Base-by-base conservation (phyloP, 768 basidiomycete species). In the Cyclocybe cylindracea region DNA sequence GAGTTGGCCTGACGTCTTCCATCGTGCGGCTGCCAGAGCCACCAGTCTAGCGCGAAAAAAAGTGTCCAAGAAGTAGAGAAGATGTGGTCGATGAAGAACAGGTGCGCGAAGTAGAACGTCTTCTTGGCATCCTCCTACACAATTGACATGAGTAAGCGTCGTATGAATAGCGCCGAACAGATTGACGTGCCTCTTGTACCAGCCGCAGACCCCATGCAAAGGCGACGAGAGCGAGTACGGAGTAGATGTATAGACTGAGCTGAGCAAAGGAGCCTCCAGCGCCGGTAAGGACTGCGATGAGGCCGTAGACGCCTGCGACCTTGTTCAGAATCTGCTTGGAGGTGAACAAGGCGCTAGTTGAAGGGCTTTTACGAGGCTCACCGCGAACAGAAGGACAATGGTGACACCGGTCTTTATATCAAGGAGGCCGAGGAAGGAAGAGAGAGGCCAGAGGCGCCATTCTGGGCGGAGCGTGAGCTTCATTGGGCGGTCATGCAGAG, bases 331-430 rank as follows among this genome's bases (percentile, higher is more conserved):
- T 72, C 90, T 91, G 62, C 19, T 58, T 36, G 59, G 55, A 41
- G 42, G 37, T 32, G 53, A 31, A 18, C 53, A 39, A 33, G 35
- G 14, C 11, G 29, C 39, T 46, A 54, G 32, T 14, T 13, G 34
- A 39, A 42, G 18, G 18, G 29, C 35, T 34, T 7, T 33, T 13
- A n/a, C 29, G 39, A 34, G 29, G 78, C 90, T 57, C 57, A 97
- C 91, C 10, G 90, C 91, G 61, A 99, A 98, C 43, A 96, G 80
- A 18, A 97, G 78, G 53, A 89, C 86, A 50, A 98, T 79, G 42
- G 82, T 89, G 53, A 92, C 94, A 44, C 94, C 96, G 0, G 91
- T 91, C 74, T 98, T 98, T 69, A 98, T 82, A 75, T 98, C 95
- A 57, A 96, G 79, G 44, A 93, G 66, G 47, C 91, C 91, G 41